Percentiles rank a stretch among this genome's conserved stretches.
These are phyloP conservation scores for Dictyostelium brefeldianum DNA, from an alignment of 78 protist genomes.

Conservation along the genomic window DNA sequence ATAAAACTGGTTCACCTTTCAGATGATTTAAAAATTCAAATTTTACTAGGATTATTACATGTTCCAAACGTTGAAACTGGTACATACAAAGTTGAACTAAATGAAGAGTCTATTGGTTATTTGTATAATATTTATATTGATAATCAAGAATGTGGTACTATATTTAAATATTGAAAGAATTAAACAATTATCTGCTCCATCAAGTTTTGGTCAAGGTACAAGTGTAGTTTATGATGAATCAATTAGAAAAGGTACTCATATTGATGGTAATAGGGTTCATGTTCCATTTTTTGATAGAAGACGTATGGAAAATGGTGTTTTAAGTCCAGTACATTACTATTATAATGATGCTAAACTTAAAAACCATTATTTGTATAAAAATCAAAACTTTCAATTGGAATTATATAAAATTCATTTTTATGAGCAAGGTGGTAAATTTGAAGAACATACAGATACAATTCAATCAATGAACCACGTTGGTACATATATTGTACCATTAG, in stretches of 20 bases:
- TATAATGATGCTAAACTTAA: no score
- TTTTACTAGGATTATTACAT: background rate
- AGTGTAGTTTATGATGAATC: background rate
- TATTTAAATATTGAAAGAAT: background rate
- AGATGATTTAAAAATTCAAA: background rate
- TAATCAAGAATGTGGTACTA: conserved; percentile 18
- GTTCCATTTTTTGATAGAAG: no score
- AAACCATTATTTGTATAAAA: no score
- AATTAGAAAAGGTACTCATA: background rate
- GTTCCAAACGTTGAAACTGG: background rate
- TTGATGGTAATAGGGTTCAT: background rate
- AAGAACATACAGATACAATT: conserved; percentile 7
- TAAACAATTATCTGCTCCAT: background rate
- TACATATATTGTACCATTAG: background rate
- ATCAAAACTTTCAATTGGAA: background rate
- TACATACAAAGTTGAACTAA: background rate
- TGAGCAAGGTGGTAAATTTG: background rate
- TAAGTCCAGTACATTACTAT: no score
- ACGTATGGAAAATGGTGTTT: no score
- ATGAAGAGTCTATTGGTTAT: no score
- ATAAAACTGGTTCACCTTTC: background rate
- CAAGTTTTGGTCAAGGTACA: conserved; percentile 2
- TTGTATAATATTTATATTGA: conserved; percentile 3
- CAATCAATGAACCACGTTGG: background rate
- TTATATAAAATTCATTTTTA: conserved; percentile 1